Evolutionary conservation across 1,284 basidiomycete species (phyloP), one percentile per base, ranked within the genome.

Genomic region (Laetiporus sulphureus): DNA sequence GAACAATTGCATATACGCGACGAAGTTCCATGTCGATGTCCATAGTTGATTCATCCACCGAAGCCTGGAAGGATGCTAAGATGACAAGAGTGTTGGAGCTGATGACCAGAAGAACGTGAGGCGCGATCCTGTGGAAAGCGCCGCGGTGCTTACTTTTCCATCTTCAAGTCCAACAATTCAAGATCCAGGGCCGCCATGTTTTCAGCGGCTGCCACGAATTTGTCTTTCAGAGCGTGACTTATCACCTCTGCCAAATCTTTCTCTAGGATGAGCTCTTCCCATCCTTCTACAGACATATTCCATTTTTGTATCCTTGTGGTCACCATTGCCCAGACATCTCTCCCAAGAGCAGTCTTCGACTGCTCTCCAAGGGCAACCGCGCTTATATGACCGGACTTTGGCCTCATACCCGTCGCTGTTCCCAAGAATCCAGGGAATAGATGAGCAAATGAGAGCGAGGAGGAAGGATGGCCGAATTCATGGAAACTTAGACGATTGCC

Each of bases 291-390:
- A 37, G 69, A 72, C 62, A 85, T 65, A 34, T 68, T 69, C 83
- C 83, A 87, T 43, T 69, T 72, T 51, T 87, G 83, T 30, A 87
- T 55, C 11, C 73, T 68, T n/a, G 72, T 77, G 42, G 81, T 78
- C 2, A 80, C 71, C 32, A 86, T 61, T 10, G 72, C 73, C 78
- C 80, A 87, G 8, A 87, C 56, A 37, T 79, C 69, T 19, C 69
- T 66, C 6, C 72, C 73, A 6, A 50, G 39, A 3, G 49, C 43
- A 57, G 62, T 42, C 56, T 55, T 19, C 60, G 66, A 42, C 55
- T 61, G 12, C 56, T 51, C 57, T 5, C 72, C 73, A 7, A 83
- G 65, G 3, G 77, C 70, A 11, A 85, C 66, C 1, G 79, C 72
- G 36, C 67, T 77, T 38, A 84, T 69, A 47, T 82, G 80, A 12